Percentiles rank a stretch among this genome's conserved stretches.
phyloP scores from a whole-genome alignment of 371 early-diverging fungal genomes.

The Mucor irregularis region DNA sequence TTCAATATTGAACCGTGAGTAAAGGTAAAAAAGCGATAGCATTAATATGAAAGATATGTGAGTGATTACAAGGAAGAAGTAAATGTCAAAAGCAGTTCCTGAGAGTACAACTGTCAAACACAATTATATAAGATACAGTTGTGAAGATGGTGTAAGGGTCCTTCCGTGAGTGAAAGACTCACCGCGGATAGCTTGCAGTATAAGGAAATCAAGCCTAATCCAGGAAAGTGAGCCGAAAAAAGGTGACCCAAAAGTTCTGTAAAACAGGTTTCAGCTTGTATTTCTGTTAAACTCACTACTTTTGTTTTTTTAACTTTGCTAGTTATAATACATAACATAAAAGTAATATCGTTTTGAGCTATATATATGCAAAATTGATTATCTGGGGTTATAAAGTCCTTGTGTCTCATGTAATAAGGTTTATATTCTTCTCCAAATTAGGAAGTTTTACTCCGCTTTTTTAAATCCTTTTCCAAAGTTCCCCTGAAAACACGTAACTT shows the following conservation, averaged over 20 bases:
- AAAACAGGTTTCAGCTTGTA: not conserved
- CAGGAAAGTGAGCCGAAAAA: conserved; percentile 10
- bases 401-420: conserved; percentile 10
- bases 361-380: not conserved
- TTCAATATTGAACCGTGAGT: conserved; percentile 18
- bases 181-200: conserved; percentile 29
- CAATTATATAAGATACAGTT: conserved; percentile 6
- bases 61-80: not conserved
- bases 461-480: not conserved
- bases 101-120: conserved; percentile 5
- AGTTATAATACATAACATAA: not conserved
- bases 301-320: not conserved
- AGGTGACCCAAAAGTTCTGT: not conserved
- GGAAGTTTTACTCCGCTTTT: conserved; percentile 2
- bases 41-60: not conserved
- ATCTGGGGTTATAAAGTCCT: conserved; percentile 13
- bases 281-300: not conserved
- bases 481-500: not conserved
- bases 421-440: not conserved
- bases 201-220: conserved; percentile 17
- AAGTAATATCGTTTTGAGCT: not conserved
- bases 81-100: conserved; percentile 2
- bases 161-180: conserved; percentile 14
- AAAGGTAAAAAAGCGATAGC: conserved; percentile 1
- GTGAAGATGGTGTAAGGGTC: conserved; percentile 15